Evolutionary conservation across 2,329 filamentous ascomycete genomes (phyloP).

Genomic region (Rosellinia necatrix): DNA sequence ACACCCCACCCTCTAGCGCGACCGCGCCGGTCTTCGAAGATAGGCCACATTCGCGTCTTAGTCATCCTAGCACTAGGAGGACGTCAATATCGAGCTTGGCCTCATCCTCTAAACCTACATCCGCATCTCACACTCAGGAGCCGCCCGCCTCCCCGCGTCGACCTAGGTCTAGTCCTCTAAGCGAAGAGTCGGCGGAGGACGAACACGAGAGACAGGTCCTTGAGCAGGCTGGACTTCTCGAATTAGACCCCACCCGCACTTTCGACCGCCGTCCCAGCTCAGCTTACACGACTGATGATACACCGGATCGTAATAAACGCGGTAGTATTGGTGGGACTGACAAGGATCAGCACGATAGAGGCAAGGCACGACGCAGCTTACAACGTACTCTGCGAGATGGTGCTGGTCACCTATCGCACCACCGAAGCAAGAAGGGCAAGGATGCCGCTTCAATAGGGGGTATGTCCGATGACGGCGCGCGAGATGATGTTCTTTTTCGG

Average conservation of each 20-base stretch:
- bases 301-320: conserved; percentile 45
- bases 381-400: conserved; percentile 88
- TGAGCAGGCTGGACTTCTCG: conserved; percentile 68
- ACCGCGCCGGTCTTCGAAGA: conserved; percentile 49
- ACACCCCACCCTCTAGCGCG: conserved; percentile 52
- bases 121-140: conserved; percentile 40
- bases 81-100: conserved; percentile 50
- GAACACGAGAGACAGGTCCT: conserved; percentile 70
- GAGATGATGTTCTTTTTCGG: conserved; percentile 74
- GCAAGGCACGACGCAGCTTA: conserved; percentile 80
- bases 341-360: conserved; percentile 59
- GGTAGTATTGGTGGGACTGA: conserved; percentile 42
- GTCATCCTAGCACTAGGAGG: conserved; percentile 44
- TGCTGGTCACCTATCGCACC: conserved; percentile 66
- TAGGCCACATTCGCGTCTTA: conserved; percentile 43
- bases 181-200: conserved; percentile 58
- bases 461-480: conserved; percentile 53
- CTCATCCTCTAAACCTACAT: conserved; percentile 45
- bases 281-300: conserved; percentile 48
- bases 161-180: conserved; percentile 38
- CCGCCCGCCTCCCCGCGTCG: conserved; percentile 39
- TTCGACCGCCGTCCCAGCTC: conserved; percentile 49
- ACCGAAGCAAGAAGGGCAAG: conserved; percentile 76
- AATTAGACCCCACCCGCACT: conserved; percentile 47
- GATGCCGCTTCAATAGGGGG: conserved; percentile 68